These are phyloP conservation scores for Ordospora pajunii DNA, from an alignment of 371 early-diverging fungal species.

Conservation along the genomic window DNA sequence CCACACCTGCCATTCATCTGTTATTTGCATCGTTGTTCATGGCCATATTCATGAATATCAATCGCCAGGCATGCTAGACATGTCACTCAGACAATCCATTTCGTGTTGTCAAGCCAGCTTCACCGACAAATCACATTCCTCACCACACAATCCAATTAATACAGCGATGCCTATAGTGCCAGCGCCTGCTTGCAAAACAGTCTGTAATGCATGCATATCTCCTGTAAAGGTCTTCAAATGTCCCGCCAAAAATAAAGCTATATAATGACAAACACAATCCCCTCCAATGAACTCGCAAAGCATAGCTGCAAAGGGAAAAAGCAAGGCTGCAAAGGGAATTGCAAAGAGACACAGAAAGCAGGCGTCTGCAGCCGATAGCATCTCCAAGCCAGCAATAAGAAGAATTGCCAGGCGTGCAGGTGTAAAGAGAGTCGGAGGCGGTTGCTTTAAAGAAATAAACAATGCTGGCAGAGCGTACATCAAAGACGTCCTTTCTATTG, in stretches of 20 bases:
- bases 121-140: too few relatives aligned
- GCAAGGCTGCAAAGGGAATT: slow-evolving; percentile 87
- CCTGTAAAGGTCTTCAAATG: too few relatives aligned
- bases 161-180: too few relatives aligned
- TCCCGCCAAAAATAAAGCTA: slow-evolving; percentile 16
- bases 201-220: too few relatives aligned
- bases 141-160: too few relatives aligned
- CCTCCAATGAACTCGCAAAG: slow-evolving; percentile 8
- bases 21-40: too few relatives aligned
- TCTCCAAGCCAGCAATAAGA: slow-evolving; percentile 98
- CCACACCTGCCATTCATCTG: too few relatives aligned
- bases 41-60: too few relatives aligned
- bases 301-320: slow-evolving; percentile 83
- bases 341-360: slow-evolving; percentile 88
- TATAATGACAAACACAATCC: not conserved
- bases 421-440: slow-evolving; percentile 97
- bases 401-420: slow-evolving; percentile 99
- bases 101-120: too few relatives aligned
- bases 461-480: slow-evolving; percentile 87
- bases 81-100: too few relatives aligned
- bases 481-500: slow-evolving; percentile 88
- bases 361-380: slow-evolving; percentile 64
- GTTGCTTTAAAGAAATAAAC: slow-evolving; percentile 95
- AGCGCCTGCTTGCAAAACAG: too few relatives aligned
- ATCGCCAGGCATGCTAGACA: too few relatives aligned